Evolutionary conservation across 2,329 filamentous ascomycete species (phyloP).

Genomic region (Aspergillus japonicus): DNA sequence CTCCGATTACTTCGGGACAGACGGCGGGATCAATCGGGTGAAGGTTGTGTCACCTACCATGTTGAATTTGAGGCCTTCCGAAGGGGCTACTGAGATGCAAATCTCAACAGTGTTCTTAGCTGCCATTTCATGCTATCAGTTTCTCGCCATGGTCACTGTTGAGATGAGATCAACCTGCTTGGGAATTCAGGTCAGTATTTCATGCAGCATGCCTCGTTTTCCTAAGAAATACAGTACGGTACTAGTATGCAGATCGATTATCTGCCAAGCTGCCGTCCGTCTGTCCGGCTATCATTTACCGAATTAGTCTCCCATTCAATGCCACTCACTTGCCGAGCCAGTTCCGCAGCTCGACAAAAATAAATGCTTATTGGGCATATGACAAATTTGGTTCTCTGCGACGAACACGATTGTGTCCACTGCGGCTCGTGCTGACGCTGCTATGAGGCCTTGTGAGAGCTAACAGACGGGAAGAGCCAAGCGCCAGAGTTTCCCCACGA

Average conservation of each 20-base stretch:
- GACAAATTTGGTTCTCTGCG: not conserved
- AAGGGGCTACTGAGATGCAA: not conserved
- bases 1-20: not conserved
- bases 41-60: not conserved
- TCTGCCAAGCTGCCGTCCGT: conserved; percentile 2
- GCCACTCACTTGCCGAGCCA: not conserved
- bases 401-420: not conserved
- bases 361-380: not conserved
- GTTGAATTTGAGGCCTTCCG: not conserved
- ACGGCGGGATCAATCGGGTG: not conserved
- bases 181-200: not conserved
- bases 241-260: conserved; percentile 5
- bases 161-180: no score
- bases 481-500: not conserved
- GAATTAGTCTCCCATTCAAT: not conserved
- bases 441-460: not conserved
- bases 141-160: no score
- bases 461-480: not conserved
- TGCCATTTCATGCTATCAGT: no score
- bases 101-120: not conserved
- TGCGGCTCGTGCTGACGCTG: not conserved
- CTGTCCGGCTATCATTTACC: not conserved
- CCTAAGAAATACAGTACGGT: no score
- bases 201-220: not conserved
- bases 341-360: not conserved